Evolutionary conservation across 148 eudicot genomes (phyloP), one percentile per base, ranked within the genome.

Genomic region (Rhododendron henanense): DNA sequence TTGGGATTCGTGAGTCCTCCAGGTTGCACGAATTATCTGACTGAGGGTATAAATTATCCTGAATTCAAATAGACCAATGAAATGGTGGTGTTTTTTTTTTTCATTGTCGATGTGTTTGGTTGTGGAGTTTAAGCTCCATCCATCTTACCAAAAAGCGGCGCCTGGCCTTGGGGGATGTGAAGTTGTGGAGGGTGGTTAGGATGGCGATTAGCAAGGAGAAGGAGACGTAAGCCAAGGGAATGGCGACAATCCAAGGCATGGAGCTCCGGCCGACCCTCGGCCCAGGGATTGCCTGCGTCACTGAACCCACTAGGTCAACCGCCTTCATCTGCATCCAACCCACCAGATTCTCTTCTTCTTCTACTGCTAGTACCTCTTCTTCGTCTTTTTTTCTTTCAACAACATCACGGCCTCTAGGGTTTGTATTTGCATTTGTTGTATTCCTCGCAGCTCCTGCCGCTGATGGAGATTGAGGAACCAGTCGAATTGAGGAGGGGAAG

Each of bases 241-340:
- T 75, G 28, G 98, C 97, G 7, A 94, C 91, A 65, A 94, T 82
- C 99, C 98, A 96, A 1, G 99, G 99, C 33, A 95, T 83, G 15
- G 91, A 88, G 89, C 89, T 94, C 41, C 51, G 84, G 1, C 94
- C 95, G 25, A 96, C 97, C 53, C 98, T 86, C 1, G 99, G 99
- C 0, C 99, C 99, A 0, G 99, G 99, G 55, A 96, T 87, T 9
- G 99, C 96, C 87, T 93, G 97, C 0, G 94, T 92, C 4, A 96
- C 94, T 0, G 97, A 92, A 13, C 98, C 98, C 5, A 95, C 98
- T 87, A 95, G 85, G 90, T 96, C 98, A 91, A 96, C 81, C 44
- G 98, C 98, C 83, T 95, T 96, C 89, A 93, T 98, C 75, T 95
- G 91, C 79, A 95, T 92, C 99, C 99, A 95, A 0, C 95, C 95